Base-by-base conservation (phyloP, 345 rosid species). In the Xanthoceras sorbifolium region DNA sequence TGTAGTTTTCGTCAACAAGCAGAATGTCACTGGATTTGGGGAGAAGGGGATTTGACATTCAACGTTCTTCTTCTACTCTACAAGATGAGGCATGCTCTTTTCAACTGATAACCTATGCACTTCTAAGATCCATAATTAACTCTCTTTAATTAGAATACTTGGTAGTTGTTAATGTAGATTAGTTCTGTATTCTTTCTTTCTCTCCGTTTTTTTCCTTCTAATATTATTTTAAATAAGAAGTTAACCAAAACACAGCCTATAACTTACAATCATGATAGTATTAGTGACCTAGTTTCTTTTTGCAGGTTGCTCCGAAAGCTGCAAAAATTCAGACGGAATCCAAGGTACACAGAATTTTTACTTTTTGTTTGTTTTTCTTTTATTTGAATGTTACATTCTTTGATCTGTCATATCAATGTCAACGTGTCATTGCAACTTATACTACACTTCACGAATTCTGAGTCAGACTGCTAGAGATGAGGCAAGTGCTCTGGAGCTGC, bases 41-140 rank as follows among this genome's bases (percentile, higher is more conserved):
- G 67, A 89, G 79, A 83, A 89, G 85, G 83, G 97, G 86, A 72
- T 72, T 71, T 82, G 84, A 89, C 44, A 83, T 55, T 68, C 89
- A 86, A 64, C 89, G 82, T 17, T 87, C 97, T 66, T 76, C 84
- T 70, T 91, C 97, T 68, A 90, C 91, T 82, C 83, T 91, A 70
- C 94, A 92, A 81, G 94, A 94, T 83, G 97, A 93, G 94, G 98
- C 91, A 82, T 59, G 82, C 50, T 38, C 54, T 67, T 52, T 15
- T 28, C 23, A 82, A 28, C 75, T 76, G 69, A 67, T 61, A 54
- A 55, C n/a, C 48, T 52, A 3, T 31, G 42, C 3, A 50, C 59
- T 81, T 73, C 67, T 64, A 69, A 62, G 32, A 60, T 72, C 36
- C 67, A 70, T 60, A 9, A 2, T 67, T 69, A 63, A 65, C 54